Conservation (phyloP, 208 protist genomes). For the Trypanosoma mega region DNA sequence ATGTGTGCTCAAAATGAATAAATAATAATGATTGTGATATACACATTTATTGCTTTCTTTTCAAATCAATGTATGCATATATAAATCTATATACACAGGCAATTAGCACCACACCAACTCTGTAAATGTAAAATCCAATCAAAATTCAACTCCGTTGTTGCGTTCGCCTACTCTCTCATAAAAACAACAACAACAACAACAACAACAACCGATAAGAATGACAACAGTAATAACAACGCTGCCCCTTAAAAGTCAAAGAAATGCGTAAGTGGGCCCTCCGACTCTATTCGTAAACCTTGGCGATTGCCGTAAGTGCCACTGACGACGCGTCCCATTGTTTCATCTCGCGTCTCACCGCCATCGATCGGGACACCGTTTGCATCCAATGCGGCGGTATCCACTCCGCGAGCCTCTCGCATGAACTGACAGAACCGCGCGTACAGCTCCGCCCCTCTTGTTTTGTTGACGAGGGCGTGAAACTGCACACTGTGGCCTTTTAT, state of each 20-base stretch:
- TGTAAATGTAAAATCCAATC: no score
- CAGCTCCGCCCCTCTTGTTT: conserved; percentile 43
- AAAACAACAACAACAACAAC: no score
- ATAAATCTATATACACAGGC: no score
- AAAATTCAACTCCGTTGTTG: no score
- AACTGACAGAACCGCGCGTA: conserved; percentile 66
- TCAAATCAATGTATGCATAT: no score
- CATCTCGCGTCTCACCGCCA: conserved; percentile 12
- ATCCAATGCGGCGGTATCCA: conserved; percentile 45
- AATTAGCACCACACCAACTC: no score
- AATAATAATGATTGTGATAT: background rate
- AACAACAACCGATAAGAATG: no score
- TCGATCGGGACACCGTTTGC: conserved; percentile 43
- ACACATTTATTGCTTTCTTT: background rate
- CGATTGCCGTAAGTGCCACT: conserved; percentile 84
- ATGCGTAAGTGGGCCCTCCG: conserved; percentile 83
- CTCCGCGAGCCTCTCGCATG: conserved; percentile 47
- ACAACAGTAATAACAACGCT: no score
- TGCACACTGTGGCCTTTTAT: conserved; percentile 78
- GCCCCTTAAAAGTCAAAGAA: conserved; percentile 64
- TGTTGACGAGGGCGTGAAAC: conserved; percentile 76
- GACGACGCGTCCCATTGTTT: conserved; percentile 54
- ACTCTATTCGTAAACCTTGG: conserved; percentile 71
- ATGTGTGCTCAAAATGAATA: background rate
- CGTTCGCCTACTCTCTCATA: no score